Base-by-base conservation (phyloP, 2,329 filamentous ascomycete species). In the Teratosphaeria zuluensis region DNA sequence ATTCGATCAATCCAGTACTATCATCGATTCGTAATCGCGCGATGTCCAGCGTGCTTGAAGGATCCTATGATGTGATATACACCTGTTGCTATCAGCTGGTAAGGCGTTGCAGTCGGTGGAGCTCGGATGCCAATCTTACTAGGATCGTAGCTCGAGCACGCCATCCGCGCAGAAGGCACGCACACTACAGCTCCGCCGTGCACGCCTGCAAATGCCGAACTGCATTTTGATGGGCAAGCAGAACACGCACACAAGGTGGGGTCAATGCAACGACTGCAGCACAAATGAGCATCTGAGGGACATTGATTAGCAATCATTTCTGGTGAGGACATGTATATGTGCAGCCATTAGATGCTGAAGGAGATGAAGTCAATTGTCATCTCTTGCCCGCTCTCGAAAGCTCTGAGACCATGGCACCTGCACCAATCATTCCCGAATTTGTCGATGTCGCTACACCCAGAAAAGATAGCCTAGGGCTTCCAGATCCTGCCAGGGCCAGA, bases 381-480 rank as follows among this genome's bases (percentile, higher is more conserved):
- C 11, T 16, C 35, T 42, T 16, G 24, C 24, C 24, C 24, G 24
- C 24, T 28, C 24, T 2, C 24, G 24, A 28, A 28, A 28, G 24
- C 2, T 28, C 24, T 28, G 24, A 28, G 51, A 54, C 11, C 9
- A 66, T 66, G 65, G 65, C 64, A 16, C 64, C 63, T 21, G 53
- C 53, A 31, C 64, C 65, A 53, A 66, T 66, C 54, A 19, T 58
- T 32, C 59, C 63, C 5, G 35, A 59, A 3, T 88, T 89, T 61
- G 79, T 80, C 46, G 87, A 90, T 68, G 81, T 84, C 14, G 81
- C 80, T 6, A 73, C 80, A 60, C 86, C 81, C 0, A 78, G 74
- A 62, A 89, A 88, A 66, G 85, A 89, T 67, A 84, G 74, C 0
- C 76, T 90, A 0, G 78, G 77, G 0, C 75, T 90, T 6, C 87